Conservation (phyloP, 148 eudicot genomes). For the Tetragonia tetragonoides region DNA sequence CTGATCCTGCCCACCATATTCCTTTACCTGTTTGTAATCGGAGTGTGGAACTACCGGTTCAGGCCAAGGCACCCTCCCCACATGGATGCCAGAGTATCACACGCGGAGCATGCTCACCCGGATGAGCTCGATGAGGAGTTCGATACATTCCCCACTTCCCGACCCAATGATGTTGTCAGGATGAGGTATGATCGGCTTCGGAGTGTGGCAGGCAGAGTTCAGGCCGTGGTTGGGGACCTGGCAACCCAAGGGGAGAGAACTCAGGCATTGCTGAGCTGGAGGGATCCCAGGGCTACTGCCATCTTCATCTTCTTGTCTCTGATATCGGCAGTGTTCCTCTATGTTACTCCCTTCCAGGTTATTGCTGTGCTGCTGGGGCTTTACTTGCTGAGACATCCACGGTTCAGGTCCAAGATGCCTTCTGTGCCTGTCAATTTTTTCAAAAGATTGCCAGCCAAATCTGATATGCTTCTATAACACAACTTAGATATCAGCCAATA, state of each 20-base stretch:
- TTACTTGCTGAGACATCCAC: constrained; percentile 74
- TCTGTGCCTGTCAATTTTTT: constrained; percentile 94
- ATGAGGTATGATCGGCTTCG: constrained; percentile 77
- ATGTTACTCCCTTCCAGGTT: constrained; percentile 87
- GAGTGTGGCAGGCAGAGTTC: constrained; percentile 75
- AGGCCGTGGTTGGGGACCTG: constrained; percentile 77
- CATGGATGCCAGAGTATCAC: constrained; percentile 85
- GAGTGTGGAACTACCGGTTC: constrained; percentile 83
- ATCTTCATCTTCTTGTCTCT: constrained; percentile 69
- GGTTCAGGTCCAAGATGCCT: constrained; percentile 77
- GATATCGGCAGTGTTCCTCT: constrained; percentile 67
- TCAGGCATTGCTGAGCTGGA: constrained; percentile 75
- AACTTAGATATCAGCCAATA: constrained; percentile 13
- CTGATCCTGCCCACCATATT: constrained; percentile 80
- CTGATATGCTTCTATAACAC: constrained; percentile 72
- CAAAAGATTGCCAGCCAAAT: constrained; percentile 78
- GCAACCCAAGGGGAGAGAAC: constrained; percentile 91
- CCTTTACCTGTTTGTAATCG: constrained; percentile 82
- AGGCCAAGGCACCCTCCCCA: constrained; percentile 83
- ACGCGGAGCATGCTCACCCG: constrained; percentile 66
- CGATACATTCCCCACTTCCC: constrained; percentile 76
- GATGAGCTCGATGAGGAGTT: constrained; percentile 93
- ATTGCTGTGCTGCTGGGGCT: constrained; percentile 68
- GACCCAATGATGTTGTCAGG: constrained; percentile 55
- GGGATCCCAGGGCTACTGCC: constrained; percentile 92